Evolutionary conservation across 2,329 filamentous ascomycete genomes (phyloP).

Genomic region (Verticillium albo-atrum): DNA sequence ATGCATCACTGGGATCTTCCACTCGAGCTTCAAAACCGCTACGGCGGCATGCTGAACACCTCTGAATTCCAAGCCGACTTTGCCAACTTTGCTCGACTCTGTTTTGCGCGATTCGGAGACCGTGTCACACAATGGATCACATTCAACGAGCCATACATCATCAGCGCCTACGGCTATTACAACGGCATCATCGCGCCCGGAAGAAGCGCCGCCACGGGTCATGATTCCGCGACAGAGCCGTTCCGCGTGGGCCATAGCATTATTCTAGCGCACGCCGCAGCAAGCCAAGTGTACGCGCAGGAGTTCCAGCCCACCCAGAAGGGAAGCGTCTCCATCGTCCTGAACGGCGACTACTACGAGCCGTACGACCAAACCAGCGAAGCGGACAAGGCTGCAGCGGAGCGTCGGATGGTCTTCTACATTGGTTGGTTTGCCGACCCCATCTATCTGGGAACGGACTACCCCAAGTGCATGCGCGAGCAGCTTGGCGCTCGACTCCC

Average conservation of each 20-base stretch:
- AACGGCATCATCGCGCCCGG: constrained; percentile 77
- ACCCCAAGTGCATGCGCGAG: constrained; percentile 76
- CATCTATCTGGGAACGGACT: constrained; percentile 71
- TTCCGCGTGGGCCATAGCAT: constrained; percentile 82
- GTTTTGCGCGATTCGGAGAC: constrained; percentile 69
- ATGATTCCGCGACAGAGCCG: constrained; percentile 71
- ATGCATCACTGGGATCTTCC: constrained; percentile 91
- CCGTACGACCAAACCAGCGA: constrained; percentile 70
- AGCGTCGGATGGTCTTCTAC: constrained; percentile 81
- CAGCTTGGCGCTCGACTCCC: constrained; percentile 78
- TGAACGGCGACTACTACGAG: constrained; percentile 80
- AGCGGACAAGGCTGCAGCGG: constrained; percentile 68
- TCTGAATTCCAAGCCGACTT: constrained; percentile 80
- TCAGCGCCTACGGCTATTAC: constrained; percentile 73
- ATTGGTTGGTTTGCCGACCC: constrained; percentile 88
- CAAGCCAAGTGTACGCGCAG: constrained; percentile 76
- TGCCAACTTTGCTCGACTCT: constrained; percentile 69
- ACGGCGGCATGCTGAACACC: constrained; percentile 76
- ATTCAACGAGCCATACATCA: constrained; percentile 89
- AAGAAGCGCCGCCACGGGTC: constrained; percentile 69
- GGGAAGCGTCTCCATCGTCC: constrained; percentile 80
- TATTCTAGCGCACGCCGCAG: constrained; percentile 72
- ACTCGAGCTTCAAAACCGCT: constrained; percentile 71
- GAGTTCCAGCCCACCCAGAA: constrained; percentile 70
- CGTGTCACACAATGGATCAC: constrained; percentile 81